Evolutionary conservation across 2,329 filamentous ascomycete species (phyloP), one percentile per base, ranked within the genome.

Genomic region (Botrytis deweyae): DNA sequence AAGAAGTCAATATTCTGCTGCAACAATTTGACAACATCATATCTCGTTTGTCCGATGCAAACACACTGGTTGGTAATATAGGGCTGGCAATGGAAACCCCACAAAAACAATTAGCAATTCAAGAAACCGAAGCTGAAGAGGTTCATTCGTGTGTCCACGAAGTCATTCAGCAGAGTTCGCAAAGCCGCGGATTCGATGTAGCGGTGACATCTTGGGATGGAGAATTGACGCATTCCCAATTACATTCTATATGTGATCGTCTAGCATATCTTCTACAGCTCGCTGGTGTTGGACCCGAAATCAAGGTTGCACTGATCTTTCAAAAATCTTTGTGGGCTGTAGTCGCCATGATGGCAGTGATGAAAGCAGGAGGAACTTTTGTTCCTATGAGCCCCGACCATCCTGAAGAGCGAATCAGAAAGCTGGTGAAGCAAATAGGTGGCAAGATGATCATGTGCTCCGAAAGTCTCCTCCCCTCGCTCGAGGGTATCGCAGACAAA

Each of bases 321-420:
- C 71, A 76, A 1, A 79, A 79, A 59, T 78, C 78, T 38, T 42
- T 65, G 12, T 80, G 75, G 59, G 74, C 75, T 33, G 65, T 79
- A 36, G 72, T 81, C 25, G 76, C 78, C 8, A 80, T 80, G 77
- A 58, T 81, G 16, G 78, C 74, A 59, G 74, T 80, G 29, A 61
- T 80, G 29, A 78, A 79, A 61, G 73, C 78, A 22, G 80, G 80
- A 16, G 78, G 73, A 44, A 78, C 73, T 9, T 80, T 79, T 38
- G 78, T 81, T 33, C 76, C 80, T 22, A 72, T 82, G n/a, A 78
- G 81, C 63, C 72, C 74, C 1, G 44, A 33, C 16, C 67, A 74
- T 38, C 74, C 77, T 46, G 49, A 59, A 29, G 42, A 52, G 16
- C 71, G 72, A 25, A 52, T 77, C 12, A 36, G 61, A 40, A 67